Base-by-base conservation (phyloP, 805 yeast species). In the Ogataea chonburiensis region DNA sequence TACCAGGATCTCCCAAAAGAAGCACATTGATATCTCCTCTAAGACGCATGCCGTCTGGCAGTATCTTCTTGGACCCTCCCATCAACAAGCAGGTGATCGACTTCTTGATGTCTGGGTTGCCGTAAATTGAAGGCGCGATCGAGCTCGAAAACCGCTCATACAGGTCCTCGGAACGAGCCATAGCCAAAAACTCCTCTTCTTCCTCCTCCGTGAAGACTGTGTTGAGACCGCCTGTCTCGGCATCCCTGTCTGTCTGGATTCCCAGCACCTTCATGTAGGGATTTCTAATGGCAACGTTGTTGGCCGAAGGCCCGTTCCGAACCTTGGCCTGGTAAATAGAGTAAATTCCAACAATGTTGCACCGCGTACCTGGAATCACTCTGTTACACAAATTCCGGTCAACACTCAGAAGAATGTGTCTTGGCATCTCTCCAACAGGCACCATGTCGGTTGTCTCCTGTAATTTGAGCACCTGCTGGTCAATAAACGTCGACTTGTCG, bases 391-490 rank as follows among this genome's bases (percentile, higher is more conserved):
- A 67, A 51, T 85, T 86, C 43, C 98, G 74, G 60, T 93, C 98
- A 21, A 87, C 86, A 27, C 93, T 84, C 46, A 93, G 70, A 40
- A 86, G 56, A 25, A 93, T 81, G 54, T 93, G 95, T 50, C 99
- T 77, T 7, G 99, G 99, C 87, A 93, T 82, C 65, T 93, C 99
- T 49, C 99, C 98, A 18, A 93, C 95, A 1, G 98, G 99, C 2
- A 93, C 97, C 81, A 86, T 86, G 60, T 93, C 99, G 9, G 98
- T 97, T n/a, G 93, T 73, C 60, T 93, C 98, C 61, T 93, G 99
- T 38, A 93, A 70, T 60, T 93, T 93, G 53, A 93, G 71, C 19
- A 83, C 79, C 63, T 93, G 99, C 59, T 94, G 98, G 63, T 93
- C 98, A 36, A 93, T 81, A 60, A 89, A 93, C n/a, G 76, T 68